Conservation (phyloP, 1,139 yeast species). For the Magnusiomyces suaveolens region DNA sequence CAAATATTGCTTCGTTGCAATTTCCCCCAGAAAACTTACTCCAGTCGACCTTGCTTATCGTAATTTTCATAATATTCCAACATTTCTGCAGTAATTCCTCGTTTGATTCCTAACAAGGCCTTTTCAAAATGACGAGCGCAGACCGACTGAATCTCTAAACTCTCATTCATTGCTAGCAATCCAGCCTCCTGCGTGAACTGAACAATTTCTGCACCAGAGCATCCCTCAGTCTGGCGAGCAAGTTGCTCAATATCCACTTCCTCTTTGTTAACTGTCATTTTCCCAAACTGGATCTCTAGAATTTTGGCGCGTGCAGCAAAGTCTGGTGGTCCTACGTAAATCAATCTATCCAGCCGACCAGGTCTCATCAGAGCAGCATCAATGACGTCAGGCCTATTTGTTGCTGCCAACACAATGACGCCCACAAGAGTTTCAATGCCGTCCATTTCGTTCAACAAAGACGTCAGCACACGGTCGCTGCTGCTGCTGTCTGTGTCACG, state of each 20-base stretch:
- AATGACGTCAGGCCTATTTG: slow-evolving; percentile 86
- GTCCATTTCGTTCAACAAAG: slow-evolving; percentile 85
- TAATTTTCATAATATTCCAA: slow-evolving; percentile 61
- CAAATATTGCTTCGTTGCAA: too few relatives aligned
- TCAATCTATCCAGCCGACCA: slow-evolving; percentile 85
- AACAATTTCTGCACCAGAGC: slow-evolving; percentile 94
- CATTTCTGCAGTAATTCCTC: slow-evolving; percentile 80
- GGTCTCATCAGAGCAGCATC: slow-evolving; percentile 90
- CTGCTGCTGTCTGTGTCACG: slow-evolving; percentile 65
- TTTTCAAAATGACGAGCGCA: slow-evolving; percentile 54
- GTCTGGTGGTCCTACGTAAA: slow-evolving; percentile 90
- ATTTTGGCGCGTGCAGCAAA: slow-evolving; percentile 67
- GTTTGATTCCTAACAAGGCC: slow-evolving; percentile 58
- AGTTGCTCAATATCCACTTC: slow-evolving; percentile 40
- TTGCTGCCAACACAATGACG: slow-evolving; percentile 88
- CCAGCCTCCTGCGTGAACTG: slow-evolving; percentile 93
- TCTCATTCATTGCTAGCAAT: slow-evolving; percentile 77
- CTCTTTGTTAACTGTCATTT: slow-evolving; percentile 40
- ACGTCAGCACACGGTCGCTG: slow-evolving; percentile 76
- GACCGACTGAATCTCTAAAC: slow-evolving; percentile 47
- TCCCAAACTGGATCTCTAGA: slow-evolving; percentile 52
- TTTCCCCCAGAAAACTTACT: too few relatives aligned
- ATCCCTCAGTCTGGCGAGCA: slow-evolving; percentile 68
- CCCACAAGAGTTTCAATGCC: slow-evolving; percentile 93
- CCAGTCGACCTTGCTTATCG: slow-evolving; percentile 30